Evolutionary conservation across 129 eudicot genomes (phyloP), one percentile per base, ranked within the genome.

Genomic region (Gnaphalium uliginosum): DNA sequence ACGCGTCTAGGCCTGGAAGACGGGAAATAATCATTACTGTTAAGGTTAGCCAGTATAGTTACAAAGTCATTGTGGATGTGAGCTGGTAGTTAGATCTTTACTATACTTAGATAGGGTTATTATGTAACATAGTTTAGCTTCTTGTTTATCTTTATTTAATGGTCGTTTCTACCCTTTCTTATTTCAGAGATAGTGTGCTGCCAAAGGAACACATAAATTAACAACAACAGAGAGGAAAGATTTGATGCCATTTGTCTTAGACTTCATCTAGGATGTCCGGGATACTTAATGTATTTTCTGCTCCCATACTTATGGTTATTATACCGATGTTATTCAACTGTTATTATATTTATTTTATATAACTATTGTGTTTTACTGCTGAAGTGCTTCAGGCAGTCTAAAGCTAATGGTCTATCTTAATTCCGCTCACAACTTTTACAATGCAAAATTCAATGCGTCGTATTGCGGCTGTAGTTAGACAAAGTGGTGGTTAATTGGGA

Each of bases 191-290:
- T 68, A 67, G 32, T 24, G 11, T 67, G 69, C 62, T 72, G 60
- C 65, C 26, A 76, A 43, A 68, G 51, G 68, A 73, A 48, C 21
- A 58, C 37, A 50, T 22, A 68, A 51, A 64, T 27, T 62, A 71
- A 76, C 41, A 72, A 71, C 66, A 67, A 60, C 0, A 64, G 27
- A 76, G 78, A 69, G 69, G 81, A 74, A 87, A 66, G 82, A 69
- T 67, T 82, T 80, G 48, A 65, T 37, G 81, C 83, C 72, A 67
- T 82, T 86, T 76, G 69, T 73, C 68, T 79, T 76, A 76, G 77
- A 29, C 67, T 79, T 60, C 41, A n/a, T 68, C 59, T 29, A 83
- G 86, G 70, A 89, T 89, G 96, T 85, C 92, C 4, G 92, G 90
- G 74, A 46, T 89, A 68, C 89, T 85, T 62, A 85, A 84, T 85